Evolutionary conservation across 352 stramenopile genomes (phyloP), one percentile per base, ranked within the genome.

Genomic region (Elongisporangium prolatum): DNA sequence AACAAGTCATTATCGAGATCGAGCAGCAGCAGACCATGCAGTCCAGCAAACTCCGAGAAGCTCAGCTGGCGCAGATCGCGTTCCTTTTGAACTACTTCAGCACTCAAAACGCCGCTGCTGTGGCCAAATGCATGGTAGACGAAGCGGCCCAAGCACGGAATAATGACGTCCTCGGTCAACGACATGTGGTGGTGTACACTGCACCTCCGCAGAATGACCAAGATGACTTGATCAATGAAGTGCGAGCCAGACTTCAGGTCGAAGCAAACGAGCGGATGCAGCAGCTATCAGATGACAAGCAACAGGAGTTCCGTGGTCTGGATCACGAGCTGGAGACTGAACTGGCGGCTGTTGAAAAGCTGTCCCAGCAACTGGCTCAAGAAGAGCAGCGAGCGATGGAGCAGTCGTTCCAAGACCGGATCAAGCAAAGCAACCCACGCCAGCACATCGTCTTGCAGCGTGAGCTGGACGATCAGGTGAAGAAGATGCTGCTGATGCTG

Each of bases 401-500:
- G 9, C 63, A 75, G 38, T 60, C 80, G 20, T 51, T 75, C 37
- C 7, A 28, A 16, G 48, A 60, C 25, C 71, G 65, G n/a, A 10
- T 3, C 21, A 54, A 67, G 37, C 56, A 68, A 59, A 55, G 50
- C 21, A 54, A 65, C 9, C 50, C 50, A 11, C 44, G 20, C 16
- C 52, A 63, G 21, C 48, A 24, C 4, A 18, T 13, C 17, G 55
- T 53, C 25, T 55, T 69, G 14, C n/a, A 70, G 25, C 47, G 52
- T 4, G 72, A 83, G 40, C 75, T 80, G n/a, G 51, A 72, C 1
- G 52, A 52, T 4, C 80, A 90, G 53, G 55, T 87, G 7, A 34
- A 71, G 37, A 68, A 70, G 28, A 49, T 88, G 10, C 56, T 74
- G 3, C 49, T 87, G 20, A 84, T 86, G 77, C 72, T 88, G 11